Evolutionary conservation across 164 flowering plant genomes (phyloP), one percentile per base, ranked within the genome.

Genomic region (Vitis riparia): DNA sequence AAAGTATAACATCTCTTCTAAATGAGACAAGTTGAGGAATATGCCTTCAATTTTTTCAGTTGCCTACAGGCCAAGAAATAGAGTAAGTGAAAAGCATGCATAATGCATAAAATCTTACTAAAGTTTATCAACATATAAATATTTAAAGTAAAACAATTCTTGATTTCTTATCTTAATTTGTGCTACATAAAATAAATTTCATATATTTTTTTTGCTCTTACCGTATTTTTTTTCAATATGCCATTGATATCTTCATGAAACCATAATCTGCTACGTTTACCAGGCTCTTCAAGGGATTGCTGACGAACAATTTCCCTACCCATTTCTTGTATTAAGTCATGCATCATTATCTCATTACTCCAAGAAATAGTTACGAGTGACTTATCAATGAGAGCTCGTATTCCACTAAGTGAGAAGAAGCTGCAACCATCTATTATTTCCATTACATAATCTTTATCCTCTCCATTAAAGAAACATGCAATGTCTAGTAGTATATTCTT

Each of bases 231-330:
- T 29, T 1, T 11, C n/a, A 67, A 51, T 55, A 56, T 51, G 8
- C 11, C 5, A 15, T 0, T 9, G 19, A 23, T 14, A 60, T 61
- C 72, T n/a, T 52, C 30, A n/a, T 11, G 52, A 51, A 1, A 6
- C 66, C 66, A 62, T 19, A 69, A 10, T 30, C 72, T 60, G 23
- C 72, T 69, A 11, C 66, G 59, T 19, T n/a, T 48, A 4, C 72
- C 62, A 27, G 64, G 64, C 4, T 69, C 55, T 15, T 69, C 17
- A 9, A 11, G 16, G 19, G 59, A 50, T 65, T 74, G 69, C 37
- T 65, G 55, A 12, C 55, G 63, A 11, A 74, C 76, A 74, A 75
- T 51, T 7, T 57, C n/a, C 59, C 62, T 3, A 53, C 77, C 77
- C 73, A 69, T 32, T 37, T 65, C 52, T 44, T 69, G 73, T 50